phyloP scores from a whole-genome alignment of 2,329 filamentous ascomycete species.

The Aaosphaeria arxii region DNA sequence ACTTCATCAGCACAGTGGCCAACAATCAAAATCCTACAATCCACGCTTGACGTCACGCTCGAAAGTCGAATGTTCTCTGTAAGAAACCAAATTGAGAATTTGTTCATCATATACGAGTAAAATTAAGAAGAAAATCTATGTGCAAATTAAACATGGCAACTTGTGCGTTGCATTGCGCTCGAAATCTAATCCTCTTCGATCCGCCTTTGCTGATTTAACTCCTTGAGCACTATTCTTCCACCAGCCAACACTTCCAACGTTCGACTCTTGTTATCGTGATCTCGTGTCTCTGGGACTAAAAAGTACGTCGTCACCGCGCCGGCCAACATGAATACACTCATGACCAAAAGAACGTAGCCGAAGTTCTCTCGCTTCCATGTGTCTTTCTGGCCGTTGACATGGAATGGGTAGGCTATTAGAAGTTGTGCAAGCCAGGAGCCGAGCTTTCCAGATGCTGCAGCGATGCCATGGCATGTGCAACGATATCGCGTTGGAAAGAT shows the following conservation, averaged over 20 bases:
- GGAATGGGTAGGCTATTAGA: constrained; percentile 29
- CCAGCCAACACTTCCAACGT: constrained; percentile 30
- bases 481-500: constrained; percentile 56
- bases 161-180: background rate
- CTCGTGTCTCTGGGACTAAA: constrained; percentile 30
- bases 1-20: too few relatives aligned
- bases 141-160: too few relatives aligned
- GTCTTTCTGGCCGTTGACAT: constrained; percentile 6
- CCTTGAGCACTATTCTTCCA: constrained; percentile 28
- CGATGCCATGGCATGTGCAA: constrained; percentile 53
- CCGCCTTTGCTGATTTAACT: constrained; percentile 23
- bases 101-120: background rate
- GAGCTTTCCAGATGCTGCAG: constrained; percentile 53
- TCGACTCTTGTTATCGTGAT: constrained; percentile 29
- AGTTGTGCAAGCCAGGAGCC: constrained; percentile 48
- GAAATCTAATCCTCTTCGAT: constrained; percentile 14
- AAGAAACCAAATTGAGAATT: background rate
- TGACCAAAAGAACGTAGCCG: constrained; percentile 28
- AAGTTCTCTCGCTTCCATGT: constrained; percentile 18
- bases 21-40: too few relatives aligned
- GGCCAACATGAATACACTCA: constrained; percentile 33
- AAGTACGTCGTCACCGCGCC: constrained; percentile 31
- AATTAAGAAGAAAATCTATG: background rate
- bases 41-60: background rate
- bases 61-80: background rate